Percentiles rank a stretch among this genome's conserved stretches.
These are phyloP conservation scores for Tuber aestivum DNA, from an alignment of 495 filamentous ascomycete genomes.

Conservation along the genomic window DNA sequence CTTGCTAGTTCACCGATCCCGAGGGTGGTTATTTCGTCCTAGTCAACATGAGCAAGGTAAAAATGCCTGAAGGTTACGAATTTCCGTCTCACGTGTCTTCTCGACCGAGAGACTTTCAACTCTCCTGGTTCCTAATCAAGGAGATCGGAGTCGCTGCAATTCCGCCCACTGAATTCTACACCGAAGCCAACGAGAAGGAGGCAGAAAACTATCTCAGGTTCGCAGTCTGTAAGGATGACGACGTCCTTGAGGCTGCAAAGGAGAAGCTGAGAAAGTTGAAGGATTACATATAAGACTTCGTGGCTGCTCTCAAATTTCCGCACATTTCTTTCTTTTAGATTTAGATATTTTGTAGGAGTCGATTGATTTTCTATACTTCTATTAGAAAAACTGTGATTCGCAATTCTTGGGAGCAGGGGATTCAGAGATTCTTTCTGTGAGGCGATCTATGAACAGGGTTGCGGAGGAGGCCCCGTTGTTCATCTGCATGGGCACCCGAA, in stretches of 20 bases:
- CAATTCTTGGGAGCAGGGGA: not conserved
- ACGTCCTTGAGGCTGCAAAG: conserved; percentile 82
- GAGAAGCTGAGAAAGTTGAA: conserved; percentile 78
- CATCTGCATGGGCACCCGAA: not conserved
- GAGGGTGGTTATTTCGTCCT: conserved; percentile 97
- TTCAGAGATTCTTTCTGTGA: not conserved
- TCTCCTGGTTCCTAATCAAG: conserved; percentile 92
- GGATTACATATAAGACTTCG: conserved; percentile 39
- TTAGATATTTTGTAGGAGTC: not conserved
- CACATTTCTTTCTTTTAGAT: not conserved
- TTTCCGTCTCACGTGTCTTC: conserved; percentile 84
- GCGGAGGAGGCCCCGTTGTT: not conserved
- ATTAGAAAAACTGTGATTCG: not conserved
- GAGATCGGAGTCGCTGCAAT: conserved; percentile 94
- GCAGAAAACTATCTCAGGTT: conserved; percentile 91
- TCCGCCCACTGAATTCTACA: conserved; percentile 95
- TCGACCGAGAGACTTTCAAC: conserved; percentile 84
- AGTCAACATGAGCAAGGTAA: conserved; percentile 79
- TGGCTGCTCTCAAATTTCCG: not conserved
- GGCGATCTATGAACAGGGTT: not conserved
- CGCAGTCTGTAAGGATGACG: conserved; percentile 93
- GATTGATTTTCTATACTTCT: not conserved
- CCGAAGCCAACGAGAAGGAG: conserved; percentile 69
- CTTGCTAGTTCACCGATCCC: conserved; percentile 67
- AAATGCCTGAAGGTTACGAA: conserved; percentile 69